A percentile compares a stretch with the other conserved stretches of the same genome.
These are phyloP conservation scores for Rhinocladiella mackenziei DNA, from an alignment of 2,329 filamentous ascomycete genomes.

Conservation along the genomic window DNA sequence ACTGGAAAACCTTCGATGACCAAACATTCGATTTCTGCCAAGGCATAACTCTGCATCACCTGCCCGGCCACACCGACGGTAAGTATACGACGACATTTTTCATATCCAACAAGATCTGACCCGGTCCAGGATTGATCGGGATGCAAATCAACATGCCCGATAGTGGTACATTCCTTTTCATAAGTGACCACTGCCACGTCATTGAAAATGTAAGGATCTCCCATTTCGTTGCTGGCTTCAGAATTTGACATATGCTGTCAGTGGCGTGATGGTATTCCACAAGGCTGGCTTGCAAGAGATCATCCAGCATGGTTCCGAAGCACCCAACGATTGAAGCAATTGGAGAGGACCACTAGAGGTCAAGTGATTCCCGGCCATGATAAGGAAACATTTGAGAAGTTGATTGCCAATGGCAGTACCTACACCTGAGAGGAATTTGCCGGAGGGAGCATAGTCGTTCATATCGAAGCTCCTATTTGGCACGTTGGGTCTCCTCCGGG, in stretches of 20 bases:
- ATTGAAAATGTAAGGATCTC: slow-evolving; percentile 27
- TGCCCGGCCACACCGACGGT: slow-evolving; percentile 29
- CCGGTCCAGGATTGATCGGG: slow-evolving; percentile 22
- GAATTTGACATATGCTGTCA: slow-evolving; percentile 9
- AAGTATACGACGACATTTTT: slow-evolving; percentile 2
- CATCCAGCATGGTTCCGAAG: slow-evolving; percentile 28
- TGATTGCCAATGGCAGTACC: slow-evolving; percentile 17
- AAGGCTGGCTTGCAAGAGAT: slow-evolving; percentile 29
- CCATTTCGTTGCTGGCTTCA: background rate
- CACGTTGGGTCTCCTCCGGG: too few relatives aligned
- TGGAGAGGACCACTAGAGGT: slow-evolving; percentile 25
- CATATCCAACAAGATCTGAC: slow-evolving; percentile 8
- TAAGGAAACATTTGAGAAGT: slow-evolving; percentile 25
- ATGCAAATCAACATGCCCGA: slow-evolving; percentile 30
- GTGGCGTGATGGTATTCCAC: slow-evolving; percentile 30
- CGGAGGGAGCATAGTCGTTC: too few relatives aligned
- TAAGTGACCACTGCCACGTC: slow-evolving; percentile 29
- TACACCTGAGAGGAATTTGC: slow-evolving; percentile 17
- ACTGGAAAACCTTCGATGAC: slow-evolving; percentile 30
- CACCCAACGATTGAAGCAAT: slow-evolving; percentile 27
- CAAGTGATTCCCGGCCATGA: slow-evolving; percentile 28
- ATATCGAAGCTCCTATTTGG: too few relatives aligned
- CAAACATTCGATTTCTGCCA: slow-evolving; percentile 29
- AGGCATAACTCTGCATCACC: slow-evolving; percentile 28
- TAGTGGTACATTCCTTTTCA: slow-evolving; percentile 29